These are phyloP conservation scores for Dryadomyces quercus-mongolicae DNA, from an alignment of 2,329 filamentous ascomycete species.

Conservation along the genomic window DNA sequence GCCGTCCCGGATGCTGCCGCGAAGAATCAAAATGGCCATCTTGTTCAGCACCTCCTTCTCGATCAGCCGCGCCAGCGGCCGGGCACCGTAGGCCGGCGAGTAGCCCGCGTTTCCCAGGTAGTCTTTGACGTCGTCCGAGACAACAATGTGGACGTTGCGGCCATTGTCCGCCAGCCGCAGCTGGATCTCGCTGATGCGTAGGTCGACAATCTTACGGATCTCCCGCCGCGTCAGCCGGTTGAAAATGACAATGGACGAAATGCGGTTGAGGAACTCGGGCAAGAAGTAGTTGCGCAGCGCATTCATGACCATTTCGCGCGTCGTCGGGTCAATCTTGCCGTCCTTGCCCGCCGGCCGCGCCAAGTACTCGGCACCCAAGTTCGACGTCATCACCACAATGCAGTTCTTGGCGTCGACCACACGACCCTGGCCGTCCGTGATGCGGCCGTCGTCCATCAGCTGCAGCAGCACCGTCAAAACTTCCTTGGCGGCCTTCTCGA, in stretches of 20 bases:
- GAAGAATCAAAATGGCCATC: conserved; percentile 80
- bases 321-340: conserved; percentile 75
- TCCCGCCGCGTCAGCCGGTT: conserved; percentile 84
- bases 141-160: conserved; percentile 73
- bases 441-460: conserved; percentile 97
- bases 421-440: conserved; percentile 94
- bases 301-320: conserved; percentile 80
- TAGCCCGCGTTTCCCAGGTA: conserved; percentile 88
- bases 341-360: conserved; percentile 64
- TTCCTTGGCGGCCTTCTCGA: conserved; percentile 98
- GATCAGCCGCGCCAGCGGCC: conserved; percentile 78
- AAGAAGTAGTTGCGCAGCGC: conserved; percentile 92
- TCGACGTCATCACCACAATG: conserved; percentile 98
- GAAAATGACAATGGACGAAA: conserved; percentile 94
- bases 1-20: conserved; percentile 73
- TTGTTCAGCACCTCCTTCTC: conserved; percentile 96
- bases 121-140: conserved; percentile 77
- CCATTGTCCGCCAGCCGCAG: conserved; percentile 76
- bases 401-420: conserved; percentile 94
- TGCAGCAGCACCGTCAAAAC: conserved; percentile 94
- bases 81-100: conserved; percentile 87
- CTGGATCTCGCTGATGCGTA: conserved; percentile 81
- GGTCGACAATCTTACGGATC: conserved; percentile 91
- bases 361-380: conserved; percentile 91
- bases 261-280: conserved; percentile 96